These are phyloP conservation scores for Calocera viscosa DNA, from an alignment of 768 basidiomycete genomes.

Conservation along the genomic window DNA sequence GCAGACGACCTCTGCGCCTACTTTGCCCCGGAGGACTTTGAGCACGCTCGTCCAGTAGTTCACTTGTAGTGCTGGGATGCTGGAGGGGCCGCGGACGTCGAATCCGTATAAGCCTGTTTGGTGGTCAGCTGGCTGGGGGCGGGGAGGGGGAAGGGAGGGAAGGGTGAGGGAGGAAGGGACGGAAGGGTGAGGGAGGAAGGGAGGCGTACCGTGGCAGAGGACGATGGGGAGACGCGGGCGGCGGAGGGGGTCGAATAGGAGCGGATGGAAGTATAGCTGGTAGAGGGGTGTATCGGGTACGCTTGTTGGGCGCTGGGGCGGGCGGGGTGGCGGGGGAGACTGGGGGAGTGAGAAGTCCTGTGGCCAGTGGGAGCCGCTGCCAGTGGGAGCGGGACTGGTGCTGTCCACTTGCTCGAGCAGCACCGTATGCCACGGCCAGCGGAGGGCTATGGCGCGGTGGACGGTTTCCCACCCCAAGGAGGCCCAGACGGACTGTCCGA, in stretches of 20 bases:
- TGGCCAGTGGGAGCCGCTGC: not conserved
- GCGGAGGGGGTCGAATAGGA: constrained; percentile 63
- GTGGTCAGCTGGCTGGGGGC: not conserved
- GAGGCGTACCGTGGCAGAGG: constrained; percentile 78
- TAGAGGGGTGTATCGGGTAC: constrained; percentile 24
- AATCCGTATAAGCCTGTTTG: constrained; percentile 80
- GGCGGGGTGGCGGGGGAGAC: not conserved
- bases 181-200: constrained; percentile 8
- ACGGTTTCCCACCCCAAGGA: not conserved
- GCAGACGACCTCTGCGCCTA: constrained; percentile 91
- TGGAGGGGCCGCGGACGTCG: constrained; percentile 70
- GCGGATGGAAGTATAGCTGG: constrained; percentile 56
- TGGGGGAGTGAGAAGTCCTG: not conserved
- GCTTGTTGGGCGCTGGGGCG: constrained; percentile 18
- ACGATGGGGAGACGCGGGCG: constrained; percentile 82
- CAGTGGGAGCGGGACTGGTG: not conserved
- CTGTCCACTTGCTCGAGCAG: not conserved
- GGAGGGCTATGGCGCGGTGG: not conserved
- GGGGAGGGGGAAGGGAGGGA: constrained; percentile 12
- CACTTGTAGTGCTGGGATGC: constrained; percentile 70
- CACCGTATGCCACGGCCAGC: not conserved
- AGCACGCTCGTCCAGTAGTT: constrained; percentile 94
- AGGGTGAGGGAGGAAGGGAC: constrained; percentile 10
- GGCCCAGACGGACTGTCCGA: not conserved
- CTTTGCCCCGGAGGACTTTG: constrained; percentile 57